phyloP scores from a whole-genome alignment of 345 rosid species.

The Lenwebbia sp. region DNA sequence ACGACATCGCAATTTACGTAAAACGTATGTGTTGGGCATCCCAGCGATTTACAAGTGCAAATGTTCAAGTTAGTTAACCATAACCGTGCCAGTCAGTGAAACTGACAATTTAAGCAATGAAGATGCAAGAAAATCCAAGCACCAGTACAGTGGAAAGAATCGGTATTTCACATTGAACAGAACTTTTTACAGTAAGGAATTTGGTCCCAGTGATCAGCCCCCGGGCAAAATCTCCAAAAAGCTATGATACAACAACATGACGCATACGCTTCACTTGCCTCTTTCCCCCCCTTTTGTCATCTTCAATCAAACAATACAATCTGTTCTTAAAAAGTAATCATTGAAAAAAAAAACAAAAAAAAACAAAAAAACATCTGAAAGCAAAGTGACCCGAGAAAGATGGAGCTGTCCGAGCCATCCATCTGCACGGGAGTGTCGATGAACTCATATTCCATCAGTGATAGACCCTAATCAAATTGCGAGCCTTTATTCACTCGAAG shows the following conservation, averaged over 20 bases:
- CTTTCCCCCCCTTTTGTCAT: background rate
- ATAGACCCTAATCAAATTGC: background rate
- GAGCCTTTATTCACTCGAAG: background rate
- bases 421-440: background rate
- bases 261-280: background rate
- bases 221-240: background rate
- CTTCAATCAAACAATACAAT: background rate
- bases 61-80: background rate
- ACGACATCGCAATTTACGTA: background rate
- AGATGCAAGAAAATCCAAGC: background rate
- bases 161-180: background rate
- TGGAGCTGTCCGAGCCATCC: background rate
- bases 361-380: no score
- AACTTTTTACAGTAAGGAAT: background rate
- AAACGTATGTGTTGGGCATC: background rate
- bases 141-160: background rate
- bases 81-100: background rate
- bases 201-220: background rate
- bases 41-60: background rate
- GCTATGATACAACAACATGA: background rate
- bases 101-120: background rate
- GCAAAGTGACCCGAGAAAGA: background rate
- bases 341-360: background rate
- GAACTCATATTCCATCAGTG: background rate
- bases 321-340: background rate